Evolutionary conservation across 352 stramenopile genomes (phyloP).

Genomic region (Globisporangium solare): DNA sequence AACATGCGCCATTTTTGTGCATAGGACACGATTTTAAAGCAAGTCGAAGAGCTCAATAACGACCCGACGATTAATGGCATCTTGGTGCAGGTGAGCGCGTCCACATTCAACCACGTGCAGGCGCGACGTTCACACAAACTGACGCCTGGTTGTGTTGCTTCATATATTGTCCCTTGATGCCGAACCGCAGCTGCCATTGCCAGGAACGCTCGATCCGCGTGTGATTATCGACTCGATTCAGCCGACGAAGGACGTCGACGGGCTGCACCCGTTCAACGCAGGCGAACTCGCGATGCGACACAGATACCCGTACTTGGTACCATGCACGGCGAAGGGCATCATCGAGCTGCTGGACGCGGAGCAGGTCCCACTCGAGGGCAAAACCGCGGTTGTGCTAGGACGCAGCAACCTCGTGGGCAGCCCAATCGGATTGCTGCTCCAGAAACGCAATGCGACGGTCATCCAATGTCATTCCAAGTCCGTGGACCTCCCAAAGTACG

Average conservation of each 20-base stretch:
- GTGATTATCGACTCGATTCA: slow-evolving; percentile 91
- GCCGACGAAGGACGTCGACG: slow-evolving; percentile 98
- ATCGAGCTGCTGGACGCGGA: slow-evolving; percentile 93
- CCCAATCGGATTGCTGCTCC: slow-evolving; percentile 93
- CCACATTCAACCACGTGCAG: background rate
- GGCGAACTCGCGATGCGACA: slow-evolving; percentile 87
- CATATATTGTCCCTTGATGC: background rate
- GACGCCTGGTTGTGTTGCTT: background rate
- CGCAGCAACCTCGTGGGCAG: slow-evolving; percentile 97
- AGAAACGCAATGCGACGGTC: slow-evolving; percentile 96
- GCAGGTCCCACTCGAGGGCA: slow-evolving; percentile 88
- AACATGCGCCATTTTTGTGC: background rate
- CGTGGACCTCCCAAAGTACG: slow-evolving; percentile 79
- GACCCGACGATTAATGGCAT: slow-evolving; percentile 82
- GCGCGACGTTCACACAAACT: too few relatives aligned
- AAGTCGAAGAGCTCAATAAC: slow-evolving; percentile 71
- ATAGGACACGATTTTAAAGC: slow-evolving; percentile 50
- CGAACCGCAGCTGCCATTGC: slow-evolving; percentile 84
- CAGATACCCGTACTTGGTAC: slow-evolving; percentile 86
- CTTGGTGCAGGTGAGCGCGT: slow-evolving; percentile 70
- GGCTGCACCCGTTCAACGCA: slow-evolving; percentile 97
- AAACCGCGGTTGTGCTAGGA: slow-evolving; percentile 96
- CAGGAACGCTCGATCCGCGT: slow-evolving; percentile 90
- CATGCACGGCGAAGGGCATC: slow-evolving; percentile 97
- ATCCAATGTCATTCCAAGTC: slow-evolving; percentile 97